Evolutionary conservation across 441 rosid genomes (phyloP), one percentile per base, ranked within the genome.

Genomic region (Hura crepitans): DNA sequence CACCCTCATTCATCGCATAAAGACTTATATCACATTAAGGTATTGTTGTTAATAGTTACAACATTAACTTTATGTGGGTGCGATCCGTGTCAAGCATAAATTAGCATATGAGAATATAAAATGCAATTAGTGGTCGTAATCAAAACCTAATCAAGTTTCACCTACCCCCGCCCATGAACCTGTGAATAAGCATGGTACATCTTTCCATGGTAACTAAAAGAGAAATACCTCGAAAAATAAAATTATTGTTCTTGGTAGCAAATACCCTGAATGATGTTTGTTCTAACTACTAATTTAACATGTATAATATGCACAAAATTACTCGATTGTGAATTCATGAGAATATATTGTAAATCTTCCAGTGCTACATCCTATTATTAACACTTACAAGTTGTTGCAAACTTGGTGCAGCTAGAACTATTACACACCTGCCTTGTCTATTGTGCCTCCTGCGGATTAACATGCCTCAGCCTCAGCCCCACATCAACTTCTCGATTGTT

Each of bases 381-480:
- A 68, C 58, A 69, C 22, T 31, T 59, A 45, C 30, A 45, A 51
- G 68, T 42, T 25, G 73, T 65, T 15, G 28, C 30, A 45, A 58
- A 60, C 68, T 65, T 27, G 22, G 13, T 25, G 53, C 60, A 57
- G 63, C 54, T 58, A n/a, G 62, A 65, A 35, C 69, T 59, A 43
- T 62, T 25, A 59, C 54, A 47, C 10, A 28, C 33, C 63, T 46
- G 59, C 50, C 67, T 51, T n/a, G 30, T 49, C 27, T 58, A 49
- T 80, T 75, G 73, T 51, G 75, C 83, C 54, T 69, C 84, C 49
- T 77, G 82, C 73, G 76, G 80, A 75, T 78, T 74, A 28, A 65
- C 83, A 37, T 67, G 89, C 80, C 97, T 85, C 62, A 77, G 69
- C 74, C 96, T 81, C 73, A 91, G 64, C 39, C 93, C 95, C 23